Evolutionary conservation across 495 filamentous ascomycete species (phyloP).

Genomic region (Polyplosphaeria fusca): DNA sequence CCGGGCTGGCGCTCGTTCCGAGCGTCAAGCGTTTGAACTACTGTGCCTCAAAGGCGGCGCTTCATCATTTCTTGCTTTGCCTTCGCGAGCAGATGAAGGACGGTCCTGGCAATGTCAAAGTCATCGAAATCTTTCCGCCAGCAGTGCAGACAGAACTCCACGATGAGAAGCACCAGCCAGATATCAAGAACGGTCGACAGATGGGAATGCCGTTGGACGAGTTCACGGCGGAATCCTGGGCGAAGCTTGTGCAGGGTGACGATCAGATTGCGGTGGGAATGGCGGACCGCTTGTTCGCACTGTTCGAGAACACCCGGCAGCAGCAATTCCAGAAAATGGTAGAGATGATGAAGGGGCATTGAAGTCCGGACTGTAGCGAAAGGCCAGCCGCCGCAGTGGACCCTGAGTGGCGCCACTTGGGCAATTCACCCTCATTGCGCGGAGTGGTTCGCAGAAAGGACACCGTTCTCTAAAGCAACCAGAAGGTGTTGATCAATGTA

Average conservation of each 20-base stretch:
- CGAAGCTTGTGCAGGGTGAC: constrained; percentile 49
- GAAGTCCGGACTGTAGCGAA: not conserved
- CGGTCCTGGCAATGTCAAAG: constrained; percentile 46
- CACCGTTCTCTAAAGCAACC: no score
- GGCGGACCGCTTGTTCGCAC: constrained; percentile 42
- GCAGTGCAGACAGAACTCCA: constrained; percentile 65
- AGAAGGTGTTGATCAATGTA: no score
- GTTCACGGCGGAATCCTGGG: constrained; percentile 57
- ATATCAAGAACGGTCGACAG: constrained; percentile 43
- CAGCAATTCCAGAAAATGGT: constrained; percentile 52
- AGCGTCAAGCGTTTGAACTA: constrained; percentile 52
- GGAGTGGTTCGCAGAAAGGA: no score
- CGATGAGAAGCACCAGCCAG: constrained; percentile 49
- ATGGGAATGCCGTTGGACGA: constrained; percentile 61
- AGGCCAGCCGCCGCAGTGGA: no score
- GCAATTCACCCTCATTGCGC: no score
- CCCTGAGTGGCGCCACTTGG: no score
- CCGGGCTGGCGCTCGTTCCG: constrained; percentile 55
- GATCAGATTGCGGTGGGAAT: constrained; percentile 57
- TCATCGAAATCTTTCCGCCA: constrained; percentile 66
- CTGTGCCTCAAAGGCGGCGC: constrained; percentile 58
- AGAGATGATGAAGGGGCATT: constrained; percentile 52
- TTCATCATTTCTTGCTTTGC: constrained; percentile 55
- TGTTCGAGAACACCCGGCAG: constrained; percentile 43
- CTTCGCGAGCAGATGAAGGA: constrained; percentile 58